A percentile compares a stretch with the other conserved stretches of the same genome.
phyloP scores from a whole-genome alignment of 2,329 filamentous ascomycete genomes.

The Cladophialophora exuberans region DNA sequence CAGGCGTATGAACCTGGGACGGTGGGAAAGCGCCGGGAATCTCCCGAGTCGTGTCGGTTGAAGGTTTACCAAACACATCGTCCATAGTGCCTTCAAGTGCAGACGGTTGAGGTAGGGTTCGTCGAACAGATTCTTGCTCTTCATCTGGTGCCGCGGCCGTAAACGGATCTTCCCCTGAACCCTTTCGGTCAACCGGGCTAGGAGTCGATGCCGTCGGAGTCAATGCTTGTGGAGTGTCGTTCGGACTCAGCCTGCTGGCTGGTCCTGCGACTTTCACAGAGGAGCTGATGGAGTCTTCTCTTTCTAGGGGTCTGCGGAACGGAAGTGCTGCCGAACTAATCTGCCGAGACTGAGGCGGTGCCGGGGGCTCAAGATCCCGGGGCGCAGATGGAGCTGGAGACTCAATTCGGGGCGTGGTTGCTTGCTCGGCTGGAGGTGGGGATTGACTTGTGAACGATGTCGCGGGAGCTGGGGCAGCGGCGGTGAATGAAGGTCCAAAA shows the following conservation, averaged over 20 bases:
- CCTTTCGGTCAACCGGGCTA: slow-evolving; percentile 28
- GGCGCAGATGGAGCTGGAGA: slow-evolving; percentile 36
- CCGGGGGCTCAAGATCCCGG: slow-evolving; percentile 48
- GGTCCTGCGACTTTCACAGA: slow-evolving; percentile 79
- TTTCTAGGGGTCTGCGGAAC: slow-evolving; percentile 59
- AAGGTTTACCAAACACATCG: slow-evolving; percentile 26
- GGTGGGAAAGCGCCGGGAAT: slow-evolving; percentile 58
- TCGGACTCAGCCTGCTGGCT: slow-evolving; percentile 62
- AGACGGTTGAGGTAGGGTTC: slow-evolving; percentile 25
- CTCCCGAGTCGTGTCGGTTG: slow-evolving; percentile 24
- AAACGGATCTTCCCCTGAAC: slow-evolving; percentile 28
- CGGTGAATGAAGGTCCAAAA: slow-evolving; percentile 71
- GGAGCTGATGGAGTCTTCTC: slow-evolving; percentile 71
- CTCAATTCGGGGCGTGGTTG: slow-evolving; percentile 41
- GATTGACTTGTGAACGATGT: slow-evolving; percentile 60
- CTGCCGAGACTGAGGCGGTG: slow-evolving; percentile 74
- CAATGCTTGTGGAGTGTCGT: slow-evolving; percentile 51
- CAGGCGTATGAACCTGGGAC: slow-evolving; percentile 31
- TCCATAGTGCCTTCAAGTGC: slow-evolving; percentile 12
- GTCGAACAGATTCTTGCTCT: slow-evolving; percentile 33
- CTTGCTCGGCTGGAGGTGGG: slow-evolving; percentile 56
- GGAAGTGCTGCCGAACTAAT: slow-evolving; percentile 77
- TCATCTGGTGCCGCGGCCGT: slow-evolving; percentile 30
- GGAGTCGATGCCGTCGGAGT: slow-evolving; percentile 46
- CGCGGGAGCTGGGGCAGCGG: slow-evolving; percentile 59